phyloP scores from a whole-genome alignment of 1,139 yeast species.

The Scheffersomyces titani region DNA sequence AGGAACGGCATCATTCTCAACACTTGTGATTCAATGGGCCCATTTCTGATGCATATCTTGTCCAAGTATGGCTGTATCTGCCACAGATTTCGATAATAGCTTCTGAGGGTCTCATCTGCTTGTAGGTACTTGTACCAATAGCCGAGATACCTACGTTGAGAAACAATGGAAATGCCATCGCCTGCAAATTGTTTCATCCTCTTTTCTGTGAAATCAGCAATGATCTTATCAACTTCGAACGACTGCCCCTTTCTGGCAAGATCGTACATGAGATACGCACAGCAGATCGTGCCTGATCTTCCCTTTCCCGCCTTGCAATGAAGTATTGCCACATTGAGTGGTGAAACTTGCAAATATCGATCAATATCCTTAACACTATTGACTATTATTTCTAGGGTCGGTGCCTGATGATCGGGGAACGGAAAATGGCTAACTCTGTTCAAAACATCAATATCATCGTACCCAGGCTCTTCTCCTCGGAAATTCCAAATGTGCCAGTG shows the following conservation, averaged over 20 bases:
- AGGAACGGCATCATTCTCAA: not conserved
- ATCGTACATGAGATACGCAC: slow-evolving; percentile 66
- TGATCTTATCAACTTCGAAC: slow-evolving; percentile 45
- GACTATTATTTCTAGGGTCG: slow-evolving; percentile 57
- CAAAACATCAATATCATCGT: slow-evolving; percentile 41
- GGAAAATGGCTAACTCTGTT: slow-evolving; percentile 43
- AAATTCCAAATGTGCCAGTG: slow-evolving; percentile 79
- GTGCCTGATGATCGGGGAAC: slow-evolving; percentile 79
- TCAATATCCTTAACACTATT: slow-evolving; percentile 48
- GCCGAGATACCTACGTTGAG: slow-evolving; percentile 66
- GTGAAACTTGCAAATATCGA: slow-evolving; percentile 30
- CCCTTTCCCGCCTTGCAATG: slow-evolving; percentile 96
- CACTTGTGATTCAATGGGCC: not conserved
- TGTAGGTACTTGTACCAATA: slow-evolving; percentile 52
- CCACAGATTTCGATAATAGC: not conserved
- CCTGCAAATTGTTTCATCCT: slow-evolving; percentile 64
- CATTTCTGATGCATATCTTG: slow-evolving; percentile 2
- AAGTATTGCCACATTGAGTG: slow-evolving; percentile 59
- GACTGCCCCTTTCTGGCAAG: slow-evolving; percentile 16
- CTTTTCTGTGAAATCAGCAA: slow-evolving; percentile 50
- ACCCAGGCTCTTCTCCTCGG: slow-evolving; percentile 57
- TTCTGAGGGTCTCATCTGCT: slow-evolving; percentile 1
- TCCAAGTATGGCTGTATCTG: slow-evolving; percentile 11
- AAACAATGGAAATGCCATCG: slow-evolving; percentile 68
- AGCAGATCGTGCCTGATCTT: slow-evolving; percentile 75